Base-by-base conservation (phyloP, 2,329 filamentous ascomycete species). In the Botrytis aclada region DNA sequence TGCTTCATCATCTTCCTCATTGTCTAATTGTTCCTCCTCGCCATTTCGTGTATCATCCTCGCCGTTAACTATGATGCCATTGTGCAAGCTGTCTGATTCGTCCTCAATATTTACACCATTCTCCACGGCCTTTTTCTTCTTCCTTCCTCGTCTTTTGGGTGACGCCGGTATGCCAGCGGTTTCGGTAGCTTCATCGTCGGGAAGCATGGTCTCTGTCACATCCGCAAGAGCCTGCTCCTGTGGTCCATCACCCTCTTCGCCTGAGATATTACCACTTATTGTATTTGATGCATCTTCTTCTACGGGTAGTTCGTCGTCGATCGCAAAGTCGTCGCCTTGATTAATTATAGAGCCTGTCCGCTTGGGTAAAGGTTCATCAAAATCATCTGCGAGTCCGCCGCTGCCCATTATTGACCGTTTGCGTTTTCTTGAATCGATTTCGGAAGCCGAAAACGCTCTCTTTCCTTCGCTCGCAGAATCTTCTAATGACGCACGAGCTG, bases 1-100 rank as follows among this genome's bases (percentile, higher is more conserved):
- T 4, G 85, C 84, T 75, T 72, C 70, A 74, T 89, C 88, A 75
- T 89, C 87, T 72, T 85, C 83, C 77, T 90, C 88, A 76, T 84
- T 83, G 72, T 89, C 87, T 64, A 80, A 83, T 56, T 83, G 83
- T 34, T 88, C 86, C 54, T 89, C 87, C 32, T 86, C 82, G 34
- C 81, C 80, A 67, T 86, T 84, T 61, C 84, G 84, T 34, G 70
- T 74, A 65, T 79, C 78, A 54, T 78, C 76, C 22, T 80, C 77
- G 34, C 78, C 77, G 72, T 79, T 80, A 10, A 76, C 32, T 32
- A 73, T 37, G 34, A 76, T 74, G 32, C 70, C 77, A 34, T 79
- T 77, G 41, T 64, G 69, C 12, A 67, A 12, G 16, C 65, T 65
- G 37, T 79, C 77, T 41, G 71, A 54, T 32, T 76, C 76, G 16